Conservation (phyloP, 225 moss, liverwort and hornwort genomes). For the Thuidium tamariscinum region DNA sequence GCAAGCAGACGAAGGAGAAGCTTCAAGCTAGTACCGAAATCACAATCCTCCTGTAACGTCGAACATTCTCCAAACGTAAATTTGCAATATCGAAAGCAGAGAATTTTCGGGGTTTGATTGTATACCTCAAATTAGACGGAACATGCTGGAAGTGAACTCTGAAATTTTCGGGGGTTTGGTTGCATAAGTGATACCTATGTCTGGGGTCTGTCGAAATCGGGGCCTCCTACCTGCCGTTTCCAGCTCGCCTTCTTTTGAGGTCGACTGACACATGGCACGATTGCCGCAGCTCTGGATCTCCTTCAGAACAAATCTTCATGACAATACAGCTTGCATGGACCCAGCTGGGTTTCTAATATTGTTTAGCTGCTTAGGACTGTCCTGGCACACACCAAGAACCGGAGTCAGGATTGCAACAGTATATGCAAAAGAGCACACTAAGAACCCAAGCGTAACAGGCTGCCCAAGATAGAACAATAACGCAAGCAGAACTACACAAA, state of each 20-base stretch:
- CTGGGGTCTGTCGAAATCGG: background rate
- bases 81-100: background rate
- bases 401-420: background rate
- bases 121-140: background rate
- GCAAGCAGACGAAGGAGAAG: background rate
- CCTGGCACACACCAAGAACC: background rate
- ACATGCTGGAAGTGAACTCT: background rate
- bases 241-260: background rate
- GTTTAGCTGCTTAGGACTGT: background rate
- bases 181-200: background rate
- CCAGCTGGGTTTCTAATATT: background rate
- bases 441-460: background rate
- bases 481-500: background rate
- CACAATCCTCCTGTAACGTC: background rate
- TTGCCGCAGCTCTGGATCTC: background rate
- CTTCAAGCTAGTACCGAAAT: background rate
- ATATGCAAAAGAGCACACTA: background rate
- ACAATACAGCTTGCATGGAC: background rate
- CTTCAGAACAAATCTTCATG: background rate
- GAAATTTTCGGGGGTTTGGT: no score
- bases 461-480: background rate
- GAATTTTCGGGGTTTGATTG: background rate
- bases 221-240: background rate
- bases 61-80: background rate
- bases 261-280: background rate